Evolutionary conservation across 2,329 filamentous ascomycete genomes (phyloP), one percentile per base, ranked within the genome.

Genomic region (Neoscytalidium dimidiatum): DNA sequence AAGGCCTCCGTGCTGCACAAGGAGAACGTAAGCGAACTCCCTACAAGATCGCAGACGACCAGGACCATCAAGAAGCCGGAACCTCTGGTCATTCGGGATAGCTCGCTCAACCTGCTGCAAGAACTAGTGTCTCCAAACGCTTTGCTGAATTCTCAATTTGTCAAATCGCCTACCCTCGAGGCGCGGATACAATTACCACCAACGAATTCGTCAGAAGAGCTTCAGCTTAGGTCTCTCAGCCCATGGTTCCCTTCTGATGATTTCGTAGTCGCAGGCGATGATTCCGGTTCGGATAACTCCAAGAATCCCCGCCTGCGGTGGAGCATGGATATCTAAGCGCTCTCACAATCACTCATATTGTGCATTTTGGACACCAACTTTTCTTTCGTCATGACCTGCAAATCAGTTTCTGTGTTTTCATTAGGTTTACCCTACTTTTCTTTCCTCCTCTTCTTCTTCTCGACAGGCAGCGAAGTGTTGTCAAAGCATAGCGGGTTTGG

Each of bases 271-370:
- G 67, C 69, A 38, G 69, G 64, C 8, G 62, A 68, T 13, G 68
- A 68, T 8, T 72, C 73, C 0, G 72, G 74, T 29, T 77, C 78
- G 61, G 77, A 78, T 64, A 70, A 74, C 66, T 72, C 17, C 65
- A 67, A 62, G 17, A 78, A 80, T 66, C 75, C 76, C 1, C 70
- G 71, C 44, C 71, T 78, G 67, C 67, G 78, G 63, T 80, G 78
- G 78, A 80, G 74, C 66, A 79, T 81, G 58, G 79, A 81, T 64
- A 77, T 81, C 62, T 81, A 66, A 71, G 62, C 69, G 58, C 62
- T 21, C 17, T 56, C 46, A 29, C 41, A 33, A 7, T 13, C n/a
- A 60, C 6, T 11, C 14, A 29, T 2, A 44, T 28, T 17, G 35
- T 31, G 21, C 7, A 11, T 58, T 41, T 41, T 58, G 53, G 13